These are phyloP conservation scores for Halenospora varia DNA, from an alignment of 495 filamentous ascomycete species.

Conservation along the genomic window DNA sequence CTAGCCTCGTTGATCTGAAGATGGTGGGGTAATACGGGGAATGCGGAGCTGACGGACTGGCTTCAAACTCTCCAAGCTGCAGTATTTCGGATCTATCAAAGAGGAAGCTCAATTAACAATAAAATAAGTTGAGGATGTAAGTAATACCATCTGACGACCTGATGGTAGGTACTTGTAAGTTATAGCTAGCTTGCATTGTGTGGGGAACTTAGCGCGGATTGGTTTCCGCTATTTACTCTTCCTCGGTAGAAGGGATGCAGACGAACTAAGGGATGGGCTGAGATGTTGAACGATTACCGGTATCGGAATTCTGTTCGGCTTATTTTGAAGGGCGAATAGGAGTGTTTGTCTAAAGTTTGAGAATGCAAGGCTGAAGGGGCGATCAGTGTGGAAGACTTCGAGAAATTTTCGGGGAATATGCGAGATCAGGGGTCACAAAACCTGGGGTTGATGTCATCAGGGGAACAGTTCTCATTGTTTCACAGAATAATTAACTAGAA, in stretches of 20 bases:
- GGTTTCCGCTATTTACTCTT: slow-evolving; percentile 1
- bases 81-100: too few relatives aligned
- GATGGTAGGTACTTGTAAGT: not conserved
- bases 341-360: not conserved
- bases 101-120: too few relatives aligned
- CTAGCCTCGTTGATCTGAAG: not conserved
- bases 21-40: not conserved
- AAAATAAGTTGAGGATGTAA: too few relatives aligned
- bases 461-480: too few relatives aligned
- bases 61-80: too few relatives aligned
- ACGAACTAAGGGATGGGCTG: not conserved
- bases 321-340: not conserved
- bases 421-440: not conserved
- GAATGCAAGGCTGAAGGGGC: not conserved
- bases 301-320: not conserved
- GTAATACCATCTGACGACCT: too few relatives aligned
- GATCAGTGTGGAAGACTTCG: not conserved
- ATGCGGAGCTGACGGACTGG: too few relatives aligned
- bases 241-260: slow-evolving; percentile 13
- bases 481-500: too few relatives aligned
- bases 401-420: not conserved
- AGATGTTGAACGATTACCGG: slow-evolving; percentile 1
- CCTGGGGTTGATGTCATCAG: too few relatives aligned
- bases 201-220: slow-evolving; percentile 5
- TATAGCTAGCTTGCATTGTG: not conserved